These are phyloP conservation scores for Populus euphratica DNA, from an alignment of 345 rosid species.

Conservation along the genomic window DNA sequence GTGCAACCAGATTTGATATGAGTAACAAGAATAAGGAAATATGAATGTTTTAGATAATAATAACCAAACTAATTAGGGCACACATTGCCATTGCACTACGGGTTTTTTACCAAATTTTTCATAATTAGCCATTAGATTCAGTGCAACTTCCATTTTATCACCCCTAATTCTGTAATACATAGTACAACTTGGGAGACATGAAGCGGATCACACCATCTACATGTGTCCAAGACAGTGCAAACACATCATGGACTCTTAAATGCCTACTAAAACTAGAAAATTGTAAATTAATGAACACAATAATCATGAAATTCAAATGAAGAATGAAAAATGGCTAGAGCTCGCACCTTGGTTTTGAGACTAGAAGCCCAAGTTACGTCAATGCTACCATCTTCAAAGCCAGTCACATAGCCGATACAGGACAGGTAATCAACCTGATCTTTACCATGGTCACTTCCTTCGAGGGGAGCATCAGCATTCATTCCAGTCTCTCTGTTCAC, in stretches of 20 bases:
- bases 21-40: neutral
- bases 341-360: conserved; percentile 52
- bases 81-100: neutral
- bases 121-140: neutral
- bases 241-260: neutral
- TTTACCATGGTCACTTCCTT: conserved; percentile 16
- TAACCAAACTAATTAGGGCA: neutral
- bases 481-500: conserved; percentile 19
- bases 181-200: neutral
- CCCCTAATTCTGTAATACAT: neutral
- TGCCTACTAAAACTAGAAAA: neutral
- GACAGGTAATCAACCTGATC: conserved; percentile 42
- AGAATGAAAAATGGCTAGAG: conserved; percentile 12
- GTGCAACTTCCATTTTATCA: neutral
- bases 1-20: neutral
- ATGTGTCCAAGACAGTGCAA: neutral
- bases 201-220: neutral
- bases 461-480: conserved; percentile 15
- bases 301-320: neutral
- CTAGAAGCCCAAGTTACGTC: conserved; percentile 87
- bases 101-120: neutral
- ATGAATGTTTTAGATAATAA: neutral
- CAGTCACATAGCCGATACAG: conserved; percentile 63
- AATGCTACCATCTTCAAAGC: conserved; percentile 63
- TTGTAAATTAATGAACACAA: neutral